A percentile compares a stretch with the other conserved stretches of the same genome.
phyloP scores from a whole-genome alignment of 2,329 filamentous ascomycete genomes.

The Stachybotrys chartarum region DNA sequence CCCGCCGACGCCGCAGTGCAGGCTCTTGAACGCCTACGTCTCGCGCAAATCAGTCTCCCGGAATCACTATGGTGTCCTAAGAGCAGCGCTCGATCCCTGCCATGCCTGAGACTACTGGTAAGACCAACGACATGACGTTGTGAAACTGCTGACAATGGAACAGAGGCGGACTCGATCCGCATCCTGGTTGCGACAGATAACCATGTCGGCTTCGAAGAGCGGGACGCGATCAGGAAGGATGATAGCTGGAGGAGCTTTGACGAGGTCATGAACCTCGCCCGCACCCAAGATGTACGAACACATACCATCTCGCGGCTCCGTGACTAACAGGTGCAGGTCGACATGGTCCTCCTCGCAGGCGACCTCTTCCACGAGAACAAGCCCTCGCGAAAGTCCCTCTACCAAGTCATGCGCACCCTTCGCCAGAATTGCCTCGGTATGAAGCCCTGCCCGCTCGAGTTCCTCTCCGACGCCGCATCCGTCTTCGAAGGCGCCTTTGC shows the following conservation, averaged over 20 bases:
- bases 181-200: constrained; percentile 94
- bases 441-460: constrained; percentile 91
- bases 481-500: constrained; percentile 86
- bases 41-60: too few relatives aligned
- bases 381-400: constrained; percentile 90
- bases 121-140: background rate
- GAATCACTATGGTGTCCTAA: too few relatives aligned
- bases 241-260: constrained; percentile 97
- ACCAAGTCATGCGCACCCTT: constrained; percentile 92
- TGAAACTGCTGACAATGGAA: constrained; percentile 5
- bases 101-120: constrained; percentile 25
- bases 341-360: constrained; percentile 93
- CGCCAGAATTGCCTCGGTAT: constrained; percentile 91
- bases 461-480: constrained; percentile 86
- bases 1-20: background rate
- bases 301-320: background rate
- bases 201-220: constrained; percentile 94
- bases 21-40: background rate
- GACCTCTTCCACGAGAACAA: constrained; percentile 99
- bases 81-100: too few relatives aligned
- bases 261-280: constrained; percentile 86
- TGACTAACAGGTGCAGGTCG: constrained; percentile 45
- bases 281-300: constrained; percentile 61
- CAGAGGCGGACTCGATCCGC: constrained; percentile 75
- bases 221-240: constrained; percentile 88